phyloP scores from a whole-genome alignment of 352 stramenopile species.

The Aphanomyces stellatus region DNA sequence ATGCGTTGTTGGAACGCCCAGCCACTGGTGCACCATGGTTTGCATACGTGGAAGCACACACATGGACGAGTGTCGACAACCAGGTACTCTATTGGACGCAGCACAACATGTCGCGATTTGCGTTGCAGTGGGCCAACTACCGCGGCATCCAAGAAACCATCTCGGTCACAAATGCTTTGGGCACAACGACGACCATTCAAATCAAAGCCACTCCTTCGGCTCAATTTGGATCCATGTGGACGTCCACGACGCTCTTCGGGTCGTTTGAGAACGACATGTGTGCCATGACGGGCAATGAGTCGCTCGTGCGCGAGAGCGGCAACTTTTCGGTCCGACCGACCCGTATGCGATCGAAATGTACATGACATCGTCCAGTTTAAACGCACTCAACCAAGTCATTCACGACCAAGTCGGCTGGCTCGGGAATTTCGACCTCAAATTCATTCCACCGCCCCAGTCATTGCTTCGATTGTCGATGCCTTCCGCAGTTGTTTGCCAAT shows the following conservation, averaged over 20 bases:
- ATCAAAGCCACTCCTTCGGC: conserved; percentile 4
- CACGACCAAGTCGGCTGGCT: neutral
- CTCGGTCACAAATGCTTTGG: neutral
- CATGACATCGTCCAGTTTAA: neutral
- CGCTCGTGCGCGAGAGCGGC: neutral
- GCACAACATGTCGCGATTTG: neutral
- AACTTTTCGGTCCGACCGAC: neutral
- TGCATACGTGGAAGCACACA: neutral
- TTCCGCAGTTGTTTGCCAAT: neutral
- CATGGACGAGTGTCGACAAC: neutral
- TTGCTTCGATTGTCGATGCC: neutral
- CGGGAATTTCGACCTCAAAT: conserved; percentile 9
- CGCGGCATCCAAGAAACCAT: conserved; percentile 1
- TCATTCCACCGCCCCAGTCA: neutral
- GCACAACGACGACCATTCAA: neutral
- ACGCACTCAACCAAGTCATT: neutral
- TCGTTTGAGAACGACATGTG: conserved; percentile 12
- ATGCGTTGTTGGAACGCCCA: neutral
- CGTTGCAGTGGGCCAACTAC: conserved; percentile 5
- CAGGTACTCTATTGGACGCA: conserved; percentile 1
- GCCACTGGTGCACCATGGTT: neutral
- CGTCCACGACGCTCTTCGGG: neutral
- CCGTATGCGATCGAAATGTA: conserved; percentile 12
- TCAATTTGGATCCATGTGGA: neutral
- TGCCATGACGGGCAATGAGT: neutral